Evolutionary conservation across 805 yeast genomes (phyloP).

Genomic region (Cyberlindnera mrakii): DNA sequence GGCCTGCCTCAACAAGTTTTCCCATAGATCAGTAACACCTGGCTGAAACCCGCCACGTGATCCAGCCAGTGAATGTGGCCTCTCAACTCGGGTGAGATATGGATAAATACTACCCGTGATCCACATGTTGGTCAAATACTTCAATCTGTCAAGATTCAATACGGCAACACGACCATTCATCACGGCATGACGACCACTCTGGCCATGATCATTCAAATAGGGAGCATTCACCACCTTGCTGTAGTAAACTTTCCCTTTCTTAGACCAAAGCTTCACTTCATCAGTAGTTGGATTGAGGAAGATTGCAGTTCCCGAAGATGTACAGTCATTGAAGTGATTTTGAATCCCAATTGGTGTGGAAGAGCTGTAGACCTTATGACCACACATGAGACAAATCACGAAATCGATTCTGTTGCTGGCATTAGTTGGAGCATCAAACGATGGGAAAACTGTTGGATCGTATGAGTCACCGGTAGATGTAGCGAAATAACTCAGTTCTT

Average conservation of each 20-base stretch:
- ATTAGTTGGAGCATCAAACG: slow-evolving; percentile 2
- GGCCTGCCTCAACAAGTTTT: too few relatives aligned
- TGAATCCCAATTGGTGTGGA: slow-evolving; percentile 27
- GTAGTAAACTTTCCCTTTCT: slow-evolving; percentile 21
- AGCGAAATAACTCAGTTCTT: slow-evolving; percentile 33
- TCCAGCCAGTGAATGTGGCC: background rate
- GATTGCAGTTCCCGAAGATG: slow-evolving; percentile 26
- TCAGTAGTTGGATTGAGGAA: slow-evolving; percentile 32
- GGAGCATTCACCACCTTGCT: slow-evolving; percentile 51
- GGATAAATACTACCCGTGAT: slow-evolving; percentile 52
- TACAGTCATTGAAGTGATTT: slow-evolving; percentile 23
- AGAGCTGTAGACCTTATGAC: slow-evolving; percentile 31
- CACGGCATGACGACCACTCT: slow-evolving; percentile 50
- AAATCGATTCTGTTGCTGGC: slow-evolving; percentile 31
- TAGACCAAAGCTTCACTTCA: slow-evolving; percentile 23
- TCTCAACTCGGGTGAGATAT: slow-evolving; percentile 30
- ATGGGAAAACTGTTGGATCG: slow-evolving; percentile 10
- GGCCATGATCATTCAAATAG: slow-evolving; percentile 71
- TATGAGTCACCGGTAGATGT: slow-evolving; percentile 22
- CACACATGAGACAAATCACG: slow-evolving; percentile 41
- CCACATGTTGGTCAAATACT: slow-evolving; percentile 54
- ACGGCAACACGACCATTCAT: slow-evolving; percentile 51
- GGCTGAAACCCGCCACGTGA: slow-evolving; percentile 1
- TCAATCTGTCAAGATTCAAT: slow-evolving; percentile 47
- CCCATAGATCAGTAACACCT: slow-evolving; percentile 1